Conservation (phyloP, 306 rosid species). For the Pterocarpus santalinus region DNA sequence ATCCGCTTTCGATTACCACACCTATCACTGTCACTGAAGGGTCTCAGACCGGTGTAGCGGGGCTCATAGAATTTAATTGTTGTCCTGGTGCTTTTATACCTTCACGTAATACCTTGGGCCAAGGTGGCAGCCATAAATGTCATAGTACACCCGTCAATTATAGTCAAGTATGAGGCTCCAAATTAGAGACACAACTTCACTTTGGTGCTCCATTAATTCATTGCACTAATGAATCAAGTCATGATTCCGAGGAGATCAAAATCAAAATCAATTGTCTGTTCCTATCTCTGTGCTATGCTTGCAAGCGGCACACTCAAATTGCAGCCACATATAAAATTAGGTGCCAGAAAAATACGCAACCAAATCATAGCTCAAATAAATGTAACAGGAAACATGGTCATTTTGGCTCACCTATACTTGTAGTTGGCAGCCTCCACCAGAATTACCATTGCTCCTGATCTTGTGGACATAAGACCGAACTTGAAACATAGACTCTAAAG, state of each 20-base stretch:
- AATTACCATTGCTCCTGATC: not conserved
- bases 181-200: constrained; percentile 12
- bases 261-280: not conserved
- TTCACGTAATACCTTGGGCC: constrained; percentile 25
- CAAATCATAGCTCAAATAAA: not conserved
- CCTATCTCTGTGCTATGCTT: constrained; percentile 8
- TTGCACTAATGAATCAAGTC: not conserved
- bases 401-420: not conserved
- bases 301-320: not conserved
- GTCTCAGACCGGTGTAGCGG: constrained; percentile 4
- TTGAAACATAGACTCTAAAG: not conserved
- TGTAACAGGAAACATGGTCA: not conserved
- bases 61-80: constrained; percentile 38
- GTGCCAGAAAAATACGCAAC: not conserved
- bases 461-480: not conserved
- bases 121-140: constrained; percentile 15
- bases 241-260: not conserved
- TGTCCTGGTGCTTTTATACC: constrained; percentile 30
- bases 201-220: constrained; percentile 19
- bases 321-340: not conserved
- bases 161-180: not conserved
- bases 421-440: not conserved
- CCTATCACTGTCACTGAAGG: constrained; percentile 4
- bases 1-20: not conserved
- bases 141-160: not conserved